A percentile compares a stretch with the other conserved stretches of the same genome.
These are phyloP conservation scores for Corylus heterophylla DNA, from an alignment of 306 rosid genomes.

Conservation along the genomic window DNA sequence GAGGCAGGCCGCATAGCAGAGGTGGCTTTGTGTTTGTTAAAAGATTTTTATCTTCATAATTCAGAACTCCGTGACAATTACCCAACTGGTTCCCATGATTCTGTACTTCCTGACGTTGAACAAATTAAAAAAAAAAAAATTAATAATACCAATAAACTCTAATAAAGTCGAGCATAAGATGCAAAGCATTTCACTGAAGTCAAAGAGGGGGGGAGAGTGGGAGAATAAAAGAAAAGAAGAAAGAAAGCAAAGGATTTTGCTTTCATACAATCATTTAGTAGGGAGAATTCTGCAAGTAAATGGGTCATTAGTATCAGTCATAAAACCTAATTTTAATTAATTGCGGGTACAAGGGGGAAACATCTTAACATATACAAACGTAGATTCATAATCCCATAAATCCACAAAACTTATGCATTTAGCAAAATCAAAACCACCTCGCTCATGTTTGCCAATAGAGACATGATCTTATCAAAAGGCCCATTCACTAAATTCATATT, in stretches of 20 bases:
- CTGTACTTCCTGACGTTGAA: slow-evolving; percentile 25
- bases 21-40: slow-evolving; percentile 40
- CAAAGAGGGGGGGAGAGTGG: slow-evolving; percentile 1
- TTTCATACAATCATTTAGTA: neutral
- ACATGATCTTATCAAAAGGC: no score
- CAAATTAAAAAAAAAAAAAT: neutral
- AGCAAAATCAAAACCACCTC: neutral
- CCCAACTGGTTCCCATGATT: slow-evolving; percentile 36
- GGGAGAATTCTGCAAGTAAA: neutral
- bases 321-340: neutral
- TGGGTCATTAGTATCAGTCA: neutral
- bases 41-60: slow-evolving; percentile 33
- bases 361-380: neutral
- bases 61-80: slow-evolving; percentile 31
- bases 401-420: neutral
- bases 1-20: slow-evolving; percentile 33
- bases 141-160: neutral
- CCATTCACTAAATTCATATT: no score
- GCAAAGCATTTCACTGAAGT: slow-evolving; percentile 3
- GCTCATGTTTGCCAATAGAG: neutral
- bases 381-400: neutral
- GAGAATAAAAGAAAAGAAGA: neutral
- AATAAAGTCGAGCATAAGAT: neutral
- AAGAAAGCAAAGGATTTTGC: neutral
- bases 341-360: neutral